Base-by-base conservation (phyloP, 179 eudicot genomes). In the Nepenthes alata region DNA sequence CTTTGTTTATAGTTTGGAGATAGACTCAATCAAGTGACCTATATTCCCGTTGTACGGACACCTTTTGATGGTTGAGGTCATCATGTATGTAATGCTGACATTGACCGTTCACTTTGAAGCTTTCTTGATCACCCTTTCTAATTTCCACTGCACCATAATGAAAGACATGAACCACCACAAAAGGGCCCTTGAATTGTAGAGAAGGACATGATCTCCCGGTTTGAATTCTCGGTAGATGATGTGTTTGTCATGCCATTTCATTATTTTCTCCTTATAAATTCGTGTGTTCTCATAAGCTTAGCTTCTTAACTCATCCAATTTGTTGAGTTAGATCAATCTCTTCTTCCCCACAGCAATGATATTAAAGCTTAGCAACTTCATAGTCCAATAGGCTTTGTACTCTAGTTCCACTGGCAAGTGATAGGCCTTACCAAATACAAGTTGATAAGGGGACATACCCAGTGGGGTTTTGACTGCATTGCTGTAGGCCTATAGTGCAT, bases 301-400 rank as follows among this genome's bases (percentile, higher is more conserved):
- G 16, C 4, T 5, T 0, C 60, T 1, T 5, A 36, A 36, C 12
- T 57, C 60, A 4, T 57, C 16, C 10, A 57, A n/a, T 6, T 57
- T 15, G 37, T 37, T 36, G 25, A 57, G 47, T 37, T 57, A 15
- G 7, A 8, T 4, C 45, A 57, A 12, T n/a, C 60, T 36, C 15
- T 57, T 57, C 45, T 36, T 35, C n/a, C 60, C 14, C 16, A 35
- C 14, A 11, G 15, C n/a, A 34, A 12, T 37, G 7, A 36, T 0
- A 6, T 57, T 47, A 57, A 37, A 57, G 5, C 37, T n/a, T 13
- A 57, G 12, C 16, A 36, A 36, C 15, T 45, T 59, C 5, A 41
- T 13, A 6, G 36, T 36, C 51, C 62, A 45, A 15, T 59, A 59
- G 13, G 62, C 62, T 13, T 11, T 41, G 7, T 59, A 52, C 25